Conservation (phyloP, 352 stramenopile species). For the Pythium biforme region DNA sequence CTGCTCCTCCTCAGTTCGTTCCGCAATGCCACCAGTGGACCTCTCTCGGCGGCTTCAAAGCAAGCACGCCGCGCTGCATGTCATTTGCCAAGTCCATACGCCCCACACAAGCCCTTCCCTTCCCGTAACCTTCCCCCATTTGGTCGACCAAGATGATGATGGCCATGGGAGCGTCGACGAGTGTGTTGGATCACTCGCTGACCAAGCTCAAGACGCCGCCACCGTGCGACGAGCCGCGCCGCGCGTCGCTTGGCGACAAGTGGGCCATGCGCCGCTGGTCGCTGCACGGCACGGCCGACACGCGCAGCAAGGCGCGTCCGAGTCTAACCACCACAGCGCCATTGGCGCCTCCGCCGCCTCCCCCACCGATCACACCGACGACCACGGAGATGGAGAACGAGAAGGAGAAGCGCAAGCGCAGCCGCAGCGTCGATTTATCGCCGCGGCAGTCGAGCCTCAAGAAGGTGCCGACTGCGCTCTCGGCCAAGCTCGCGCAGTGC, state of each 20-base stretch:
- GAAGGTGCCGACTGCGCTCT: slow-evolving; percentile 43
- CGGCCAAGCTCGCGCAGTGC: slow-evolving; percentile 55
- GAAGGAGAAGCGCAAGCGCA: slow-evolving; percentile 25
- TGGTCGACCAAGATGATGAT: slow-evolving; percentile 21
- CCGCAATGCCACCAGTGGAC: too few species aligned
- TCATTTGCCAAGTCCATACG: background rate
- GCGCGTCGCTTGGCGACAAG: slow-evolving; percentile 11
- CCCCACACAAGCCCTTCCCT: too few species aligned
- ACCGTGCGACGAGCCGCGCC: background rate
- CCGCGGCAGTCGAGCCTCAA: slow-evolving; percentile 56
- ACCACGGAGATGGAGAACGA: slow-evolving; percentile 6
- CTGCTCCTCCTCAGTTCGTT: too few species aligned
- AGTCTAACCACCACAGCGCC: background rate
- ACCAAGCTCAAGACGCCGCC: slow-evolving; percentile 1
- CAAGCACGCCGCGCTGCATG: background rate
- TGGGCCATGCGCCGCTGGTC: slow-evolving; percentile 25
- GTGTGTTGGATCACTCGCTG: slow-evolving; percentile 12
- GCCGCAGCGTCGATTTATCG: slow-evolving; percentile 27
- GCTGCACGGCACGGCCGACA: slow-evolving; percentile 17
- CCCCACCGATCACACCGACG: background rate
- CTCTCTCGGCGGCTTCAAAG: too few species aligned
- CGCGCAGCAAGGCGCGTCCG: background rate
- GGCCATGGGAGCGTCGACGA: slow-evolving; percentile 10
- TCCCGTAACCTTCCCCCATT: too few species aligned
- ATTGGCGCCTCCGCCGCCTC: background rate